These are phyloP conservation scores for Porcisia hertigi DNA, from an alignment of 208 protist genomes.

Conservation along the genomic window DNA sequence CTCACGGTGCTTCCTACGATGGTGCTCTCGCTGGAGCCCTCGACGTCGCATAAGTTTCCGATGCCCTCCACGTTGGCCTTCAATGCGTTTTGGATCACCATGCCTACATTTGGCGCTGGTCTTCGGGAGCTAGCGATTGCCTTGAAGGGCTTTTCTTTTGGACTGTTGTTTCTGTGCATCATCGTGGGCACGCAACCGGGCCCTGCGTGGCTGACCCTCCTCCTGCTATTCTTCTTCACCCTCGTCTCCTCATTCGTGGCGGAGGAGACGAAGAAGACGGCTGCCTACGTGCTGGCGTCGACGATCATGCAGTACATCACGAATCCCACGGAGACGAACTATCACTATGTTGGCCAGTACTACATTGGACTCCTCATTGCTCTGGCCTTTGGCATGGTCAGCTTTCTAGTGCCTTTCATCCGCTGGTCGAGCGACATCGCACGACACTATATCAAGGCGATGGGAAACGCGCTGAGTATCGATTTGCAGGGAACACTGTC, in stretches of 20 bases:
- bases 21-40: conserved; percentile 83
- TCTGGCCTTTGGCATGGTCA: conserved; percentile 70
- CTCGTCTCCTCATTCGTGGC: conserved; percentile 80
- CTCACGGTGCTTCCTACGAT: conserved; percentile 87
- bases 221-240: conserved; percentile 81
- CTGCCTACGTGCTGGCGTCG: conserved; percentile 80
- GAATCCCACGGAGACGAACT: conserved; percentile 49
- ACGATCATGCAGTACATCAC: conserved; percentile 82
- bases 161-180: conserved; percentile 67
- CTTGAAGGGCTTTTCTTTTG: conserved; percentile 83
- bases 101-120: conserved; percentile 86
- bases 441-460: conserved; percentile 71
- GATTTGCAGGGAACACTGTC: conserved; percentile 80
- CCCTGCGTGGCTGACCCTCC: conserved; percentile 63
- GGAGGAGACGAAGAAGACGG: conserved; percentile 89
- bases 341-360: conserved; percentile 71
- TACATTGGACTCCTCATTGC: conserved; percentile 77
- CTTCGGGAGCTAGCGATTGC: conserved; percentile 76
- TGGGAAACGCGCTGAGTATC: conserved; percentile 87
- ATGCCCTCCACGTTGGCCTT: conserved; percentile 81
- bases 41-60: conserved; percentile 64
- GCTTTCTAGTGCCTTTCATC: conserved; percentile 86
- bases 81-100: conserved; percentile 90
- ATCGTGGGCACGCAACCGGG: conserved; percentile 59
- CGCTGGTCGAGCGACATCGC: conserved; percentile 86